phyloP scores from a whole-genome alignment of 148 eudicot genomes.

The Amaranthus hypochondriacus region DNA sequence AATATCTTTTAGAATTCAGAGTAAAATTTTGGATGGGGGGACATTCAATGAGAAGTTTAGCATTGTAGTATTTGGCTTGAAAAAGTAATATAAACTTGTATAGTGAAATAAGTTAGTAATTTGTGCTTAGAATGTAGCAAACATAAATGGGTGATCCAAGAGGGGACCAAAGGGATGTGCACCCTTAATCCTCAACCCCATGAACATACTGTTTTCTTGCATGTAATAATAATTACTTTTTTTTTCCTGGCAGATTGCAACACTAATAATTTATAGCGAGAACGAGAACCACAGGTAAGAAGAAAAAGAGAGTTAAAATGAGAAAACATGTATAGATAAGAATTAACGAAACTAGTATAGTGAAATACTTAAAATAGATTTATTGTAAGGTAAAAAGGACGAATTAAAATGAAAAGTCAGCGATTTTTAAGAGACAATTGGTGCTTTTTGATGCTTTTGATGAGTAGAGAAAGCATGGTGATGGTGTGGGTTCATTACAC shows the following conservation, averaged over 20 bases:
- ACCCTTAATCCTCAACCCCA: constrained; percentile 21
- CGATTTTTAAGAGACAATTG: too few relatives aligned
- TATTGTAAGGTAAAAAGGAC: too few relatives aligned
- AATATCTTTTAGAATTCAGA: neutral
- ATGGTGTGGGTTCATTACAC: neutral
- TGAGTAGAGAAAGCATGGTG: constrained; percentile 9
- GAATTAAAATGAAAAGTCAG: too few relatives aligned
- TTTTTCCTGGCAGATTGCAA: neutral
- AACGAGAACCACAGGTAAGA: too few relatives aligned
- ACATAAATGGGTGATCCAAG: constrained; percentile 22
- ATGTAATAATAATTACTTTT: neutral
- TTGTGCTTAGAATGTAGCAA: constrained; percentile 10
- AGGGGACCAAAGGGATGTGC: constrained; percentile 21
- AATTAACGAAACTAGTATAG: too few relatives aligned
- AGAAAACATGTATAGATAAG: too few relatives aligned
- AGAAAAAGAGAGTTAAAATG: too few relatives aligned
- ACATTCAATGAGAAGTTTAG: neutral
- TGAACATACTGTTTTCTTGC: constrained; percentile 11
- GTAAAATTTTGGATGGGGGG: neutral
- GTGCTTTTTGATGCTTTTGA: constrained; percentile 21
- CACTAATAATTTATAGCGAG: too few relatives aligned
- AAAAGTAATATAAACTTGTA: neutral
- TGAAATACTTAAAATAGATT: too few relatives aligned
- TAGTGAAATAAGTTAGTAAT: neutral
- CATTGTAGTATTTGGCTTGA: neutral